Conservation (phyloP, 495 filamentous ascomycete genomes). For the Aspergillus avenaceus region DNA sequence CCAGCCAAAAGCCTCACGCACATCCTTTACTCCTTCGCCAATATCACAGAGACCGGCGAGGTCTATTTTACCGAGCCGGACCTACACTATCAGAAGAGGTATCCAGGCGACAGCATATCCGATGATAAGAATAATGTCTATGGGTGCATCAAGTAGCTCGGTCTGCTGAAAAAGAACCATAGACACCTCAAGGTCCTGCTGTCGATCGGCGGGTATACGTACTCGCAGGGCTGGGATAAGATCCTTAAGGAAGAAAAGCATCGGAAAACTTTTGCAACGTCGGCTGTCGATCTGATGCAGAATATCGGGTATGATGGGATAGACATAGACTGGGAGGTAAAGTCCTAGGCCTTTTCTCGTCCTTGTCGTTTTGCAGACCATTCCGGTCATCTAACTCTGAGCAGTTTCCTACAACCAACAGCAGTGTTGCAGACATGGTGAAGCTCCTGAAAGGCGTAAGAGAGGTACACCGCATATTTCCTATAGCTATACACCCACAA, state of each 20-base stretch:
- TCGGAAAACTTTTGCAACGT: slow-evolving; percentile 63
- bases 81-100: slow-evolving; percentile 72
- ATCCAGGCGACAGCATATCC: slow-evolving; percentile 69
- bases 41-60: slow-evolving; percentile 60
- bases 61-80: slow-evolving; percentile 81
- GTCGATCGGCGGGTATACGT: slow-evolving; percentile 69
- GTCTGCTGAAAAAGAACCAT: slow-evolving; percentile 73
- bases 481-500: no score
- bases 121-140: slow-evolving; percentile 69
- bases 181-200: slow-evolving; percentile 73
- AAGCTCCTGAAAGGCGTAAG: slow-evolving; percentile 57
- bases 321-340: slow-evolving; percentile 61
- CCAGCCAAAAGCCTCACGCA: slow-evolving; percentile 75
- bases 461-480: no score
- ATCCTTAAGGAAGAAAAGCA: slow-evolving; percentile 55
- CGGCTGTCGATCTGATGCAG: slow-evolving; percentile 61
- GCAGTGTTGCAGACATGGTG: slow-evolving; percentile 57
- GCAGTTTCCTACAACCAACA: slow-evolving; percentile 31
- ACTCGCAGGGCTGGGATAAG: slow-evolving; percentile 56
- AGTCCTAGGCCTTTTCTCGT: neutral
- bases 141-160: slow-evolving; percentile 83
- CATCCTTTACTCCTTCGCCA: slow-evolving; percentile 80
- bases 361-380: neutral
- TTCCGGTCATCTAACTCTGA: neutral
- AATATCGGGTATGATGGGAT: slow-evolving; percentile 62